Evolutionary conservation across 192 early-diverging fungal species (phyloP).

Genomic region (Entomortierella beljakovae): DNA sequence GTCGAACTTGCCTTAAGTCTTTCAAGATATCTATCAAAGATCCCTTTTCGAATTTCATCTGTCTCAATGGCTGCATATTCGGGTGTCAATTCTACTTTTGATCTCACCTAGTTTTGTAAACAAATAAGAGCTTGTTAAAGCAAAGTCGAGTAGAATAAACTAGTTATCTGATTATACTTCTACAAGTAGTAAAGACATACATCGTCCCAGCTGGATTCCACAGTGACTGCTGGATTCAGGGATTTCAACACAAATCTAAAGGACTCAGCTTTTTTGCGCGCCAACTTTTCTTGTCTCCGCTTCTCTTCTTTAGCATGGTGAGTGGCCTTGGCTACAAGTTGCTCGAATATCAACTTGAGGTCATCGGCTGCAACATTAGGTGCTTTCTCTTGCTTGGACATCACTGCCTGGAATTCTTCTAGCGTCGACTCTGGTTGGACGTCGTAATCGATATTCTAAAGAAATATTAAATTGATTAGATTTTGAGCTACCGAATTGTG

Average conservation of each 20-base stretch:
- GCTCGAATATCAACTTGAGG: slow-evolving; percentile 63
- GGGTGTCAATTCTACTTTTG: slow-evolving; percentile 47
- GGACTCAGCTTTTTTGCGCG: slow-evolving; percentile 80
- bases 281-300: slow-evolving; percentile 73
- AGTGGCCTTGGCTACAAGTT: slow-evolving; percentile 68
- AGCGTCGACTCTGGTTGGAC: slow-evolving; percentile 61
- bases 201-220: slow-evolving; percentile 76
- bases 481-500: not conserved
- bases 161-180: not conserved
- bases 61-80: slow-evolving; percentile 78
- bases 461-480: not conserved
- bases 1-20: slow-evolving; percentile 64
- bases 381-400: slow-evolving; percentile 49
- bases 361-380: slow-evolving; percentile 35
- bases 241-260: slow-evolving; percentile 80
- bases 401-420: slow-evolving; percentile 42
- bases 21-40: slow-evolving; percentile 80
- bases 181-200: slow-evolving; percentile 38
- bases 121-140: not conserved
- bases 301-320: slow-evolving; percentile 76
- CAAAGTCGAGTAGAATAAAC: too few species aligned
- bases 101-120: slow-evolving; percentile 11
- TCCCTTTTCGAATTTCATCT: slow-evolving; percentile 72
- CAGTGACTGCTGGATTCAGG: slow-evolving; percentile 68
- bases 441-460: slow-evolving; percentile 57